These are phyloP conservation scores for Trichophyton verrucosum DNA, from an alignment of 2,329 filamentous ascomycete genomes.

Conservation along the genomic window DNA sequence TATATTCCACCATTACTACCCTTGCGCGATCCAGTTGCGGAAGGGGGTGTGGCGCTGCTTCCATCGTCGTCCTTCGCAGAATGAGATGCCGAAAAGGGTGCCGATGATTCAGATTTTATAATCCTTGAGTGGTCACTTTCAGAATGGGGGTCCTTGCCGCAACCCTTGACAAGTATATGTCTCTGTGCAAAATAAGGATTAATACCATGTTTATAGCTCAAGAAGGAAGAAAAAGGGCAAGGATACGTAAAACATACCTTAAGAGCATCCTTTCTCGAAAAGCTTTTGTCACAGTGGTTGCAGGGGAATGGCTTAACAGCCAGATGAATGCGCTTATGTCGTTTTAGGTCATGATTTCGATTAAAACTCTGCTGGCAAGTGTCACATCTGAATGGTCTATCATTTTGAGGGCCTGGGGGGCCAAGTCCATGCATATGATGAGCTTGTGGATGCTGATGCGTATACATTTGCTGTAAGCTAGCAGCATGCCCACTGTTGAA, in stretches of 20 bases:
- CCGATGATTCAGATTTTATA: neutral
- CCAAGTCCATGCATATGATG: constrained; percentile 36
- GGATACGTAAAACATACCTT: constrained; percentile 53
- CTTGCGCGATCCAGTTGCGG: constrained; percentile 1
- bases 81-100: neutral
- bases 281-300: constrained; percentile 84
- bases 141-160: constrained; percentile 31
- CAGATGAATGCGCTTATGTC: constrained; percentile 89
- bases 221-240: neutral
- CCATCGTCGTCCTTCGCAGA: neutral
- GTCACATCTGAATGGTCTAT: constrained; percentile 90
- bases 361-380: constrained; percentile 89
- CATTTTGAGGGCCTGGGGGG: constrained; percentile 47
- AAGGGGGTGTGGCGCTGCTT: neutral
- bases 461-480: constrained; percentile 50
- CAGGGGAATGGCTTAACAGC: constrained; percentile 95
- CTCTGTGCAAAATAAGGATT: constrained; percentile 30
- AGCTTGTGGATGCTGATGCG: constrained; percentile 33
- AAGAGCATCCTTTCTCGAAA: constrained; percentile 88
- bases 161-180: constrained; percentile 54
- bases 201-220: neutral
- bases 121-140: neutral
- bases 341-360: constrained; percentile 87
- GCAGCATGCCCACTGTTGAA: constrained; percentile 51
- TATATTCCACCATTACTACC: constrained; percentile 6